Percentiles rank a stretch among this genome's conserved stretches.
Evolutionary conservation across 495 filamentous ascomycete genomes (phyloP).

Genomic region (Neurospora sp.): DNA sequence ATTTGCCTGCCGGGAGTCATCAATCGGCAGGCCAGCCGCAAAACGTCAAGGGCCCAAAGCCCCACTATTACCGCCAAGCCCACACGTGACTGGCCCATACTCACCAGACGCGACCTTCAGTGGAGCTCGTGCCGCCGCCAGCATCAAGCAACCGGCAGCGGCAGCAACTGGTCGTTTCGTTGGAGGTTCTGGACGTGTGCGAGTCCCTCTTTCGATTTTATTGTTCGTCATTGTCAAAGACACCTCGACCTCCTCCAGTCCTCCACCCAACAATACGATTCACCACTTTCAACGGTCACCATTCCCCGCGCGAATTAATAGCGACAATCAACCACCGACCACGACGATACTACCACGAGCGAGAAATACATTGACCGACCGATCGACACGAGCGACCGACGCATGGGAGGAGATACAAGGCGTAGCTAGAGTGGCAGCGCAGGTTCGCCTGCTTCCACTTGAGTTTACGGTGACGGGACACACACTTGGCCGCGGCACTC

Average conservation of each 20-base stretch:
- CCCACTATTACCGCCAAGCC: background rate
- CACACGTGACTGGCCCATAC: background rate
- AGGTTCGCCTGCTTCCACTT: constrained; percentile 16
- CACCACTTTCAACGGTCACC: background rate
- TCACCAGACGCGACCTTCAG: background rate
- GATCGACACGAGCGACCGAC: background rate
- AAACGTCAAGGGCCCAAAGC: background rate
- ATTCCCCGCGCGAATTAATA: background rate
- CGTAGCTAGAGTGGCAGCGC: constrained; percentile 14
- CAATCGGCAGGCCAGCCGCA: background rate
- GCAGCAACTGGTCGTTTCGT: background rate
- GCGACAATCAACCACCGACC: background rate
- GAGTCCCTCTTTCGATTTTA: background rate
- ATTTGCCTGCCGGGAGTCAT: background rate
- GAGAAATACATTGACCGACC: background rate
- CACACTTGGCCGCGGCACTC: too few species aligned
- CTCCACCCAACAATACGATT: background rate
- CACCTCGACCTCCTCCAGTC: background rate
- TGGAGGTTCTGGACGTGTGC: background rate
- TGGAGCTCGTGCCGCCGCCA: background rate
- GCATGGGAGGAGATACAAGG: background rate
- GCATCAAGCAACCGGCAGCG: background rate
- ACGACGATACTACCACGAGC: background rate
- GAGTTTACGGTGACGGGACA: background rate
- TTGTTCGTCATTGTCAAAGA: background rate